Base-by-base conservation (phyloP, 225 moss, liverwort and hornwort species). In the Straminergon stramineum region DNA sequence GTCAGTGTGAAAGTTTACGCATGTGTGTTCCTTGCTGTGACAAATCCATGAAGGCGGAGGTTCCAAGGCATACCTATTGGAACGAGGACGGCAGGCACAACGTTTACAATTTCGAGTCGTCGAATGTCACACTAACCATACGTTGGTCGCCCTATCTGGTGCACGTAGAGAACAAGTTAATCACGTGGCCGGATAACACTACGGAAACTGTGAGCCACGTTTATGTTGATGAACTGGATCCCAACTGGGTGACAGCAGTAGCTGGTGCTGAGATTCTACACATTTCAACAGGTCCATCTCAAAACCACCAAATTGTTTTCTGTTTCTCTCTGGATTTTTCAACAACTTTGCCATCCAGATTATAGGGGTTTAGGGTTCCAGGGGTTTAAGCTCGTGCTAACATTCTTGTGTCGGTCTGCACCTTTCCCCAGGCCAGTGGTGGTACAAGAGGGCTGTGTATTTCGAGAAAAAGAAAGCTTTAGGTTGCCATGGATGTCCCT, bases 101-200 rank as follows among this genome's bases (percentile, higher is more conserved):
- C 48, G 71, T 51, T 55, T 93, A 94, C 91, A 75, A 87, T 52
- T 99, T 95, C 84, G 81, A 69, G 62, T 82, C 82, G 14, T 84
- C 92, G 68, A 92, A 96, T 68, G 94, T 97, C 77, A 94, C 95
- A 22, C 73, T 97, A 17, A 81, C 78, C 58, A 91, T 91, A 63
- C 89, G 92, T 48, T 97, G 99, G 99, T 94, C 99, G 87, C 96
- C 99, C 14, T 97, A 96, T 74, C 93, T 99, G 31, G 91, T 97
- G 88, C 92, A 73, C 83, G 84, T 84, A 39, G 90, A 90, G 91
- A 73, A 93, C 80, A 91, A 93, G 89, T 4, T 19, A 22, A 55
- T 92, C 82, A 92, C 89, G 7, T 87, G 89, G 88, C 57, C 85
- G 34, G 89, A 90, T 87, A 92, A 94, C 78, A 69, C 30, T 2